A percentile compares a stretch with the other conserved stretches of the same genome.
phyloP scores from a whole-genome alignment of 192 early-diverging fungal genomes.

The Linnemannia hyalina region DNA sequence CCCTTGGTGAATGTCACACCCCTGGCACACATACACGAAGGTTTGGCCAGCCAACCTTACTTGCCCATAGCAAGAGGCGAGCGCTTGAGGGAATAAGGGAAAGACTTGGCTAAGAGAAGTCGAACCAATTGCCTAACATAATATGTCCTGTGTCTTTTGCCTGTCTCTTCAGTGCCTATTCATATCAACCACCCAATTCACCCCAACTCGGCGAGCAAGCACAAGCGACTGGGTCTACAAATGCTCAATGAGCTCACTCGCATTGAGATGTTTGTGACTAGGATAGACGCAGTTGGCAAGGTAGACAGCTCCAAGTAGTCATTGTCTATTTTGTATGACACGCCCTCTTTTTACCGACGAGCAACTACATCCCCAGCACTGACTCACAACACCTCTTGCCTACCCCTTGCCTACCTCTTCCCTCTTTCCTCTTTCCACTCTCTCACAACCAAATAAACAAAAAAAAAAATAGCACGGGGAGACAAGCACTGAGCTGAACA shows the following conservation, averaged over 20 bases:
- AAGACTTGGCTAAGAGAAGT: not conserved
- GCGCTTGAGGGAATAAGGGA: not conserved
- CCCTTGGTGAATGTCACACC: conserved; percentile 56
- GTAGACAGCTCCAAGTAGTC: conserved; percentile 1
- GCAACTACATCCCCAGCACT: not conserved
- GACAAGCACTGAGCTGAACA: conserved; percentile 22
- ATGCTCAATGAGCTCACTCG: conserved; percentile 57
- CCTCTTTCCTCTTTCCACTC: too few relatives aligned
- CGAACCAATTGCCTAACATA: not conserved
- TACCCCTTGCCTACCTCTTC: not conserved
- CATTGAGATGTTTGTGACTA: conserved; percentile 59
- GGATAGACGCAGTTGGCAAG: conserved; percentile 53
- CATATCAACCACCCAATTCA: conserved; percentile 58
- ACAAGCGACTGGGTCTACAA: conserved; percentile 59
- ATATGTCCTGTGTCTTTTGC: not conserved
- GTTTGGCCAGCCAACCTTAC: conserved; percentile 17
- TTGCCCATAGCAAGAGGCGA: not conserved
- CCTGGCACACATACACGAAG: conserved; percentile 50
- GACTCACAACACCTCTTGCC: not conserved
- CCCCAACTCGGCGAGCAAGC: conserved; percentile 53
- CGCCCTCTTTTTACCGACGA: not conserved
- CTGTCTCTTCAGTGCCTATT: conserved; percentile 54
- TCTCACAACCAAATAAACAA: not conserved
- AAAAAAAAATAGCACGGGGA: conserved; percentile 32
- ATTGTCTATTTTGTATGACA: not conserved